These are phyloP conservation scores for Metrosideros polymorpha DNA, from an alignment of 441 rosid genomes.

Conservation along the genomic window DNA sequence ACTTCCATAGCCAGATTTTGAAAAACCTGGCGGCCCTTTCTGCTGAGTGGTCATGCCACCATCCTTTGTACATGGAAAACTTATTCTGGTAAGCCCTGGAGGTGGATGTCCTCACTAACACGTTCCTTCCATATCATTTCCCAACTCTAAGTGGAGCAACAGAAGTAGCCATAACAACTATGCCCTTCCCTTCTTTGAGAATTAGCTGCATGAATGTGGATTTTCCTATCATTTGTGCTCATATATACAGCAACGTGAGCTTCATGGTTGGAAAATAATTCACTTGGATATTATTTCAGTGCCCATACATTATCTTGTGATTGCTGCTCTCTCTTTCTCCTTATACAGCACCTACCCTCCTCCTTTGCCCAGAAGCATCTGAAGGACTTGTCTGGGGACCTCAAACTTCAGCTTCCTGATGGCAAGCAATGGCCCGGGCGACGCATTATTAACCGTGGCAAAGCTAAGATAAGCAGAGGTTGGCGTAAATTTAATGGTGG, in stretches of 20 bases:
- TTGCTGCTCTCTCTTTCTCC: too few relatives aligned
- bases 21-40: constrained; percentile 14
- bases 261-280: too few relatives aligned
- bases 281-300: too few relatives aligned
- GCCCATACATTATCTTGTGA: too few relatives aligned
- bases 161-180: too few relatives aligned
- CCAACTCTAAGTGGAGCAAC: background rate
- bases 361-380: constrained; percentile 88
- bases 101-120: too few relatives aligned
- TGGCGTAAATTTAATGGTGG: constrained; percentile 88
- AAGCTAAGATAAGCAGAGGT: constrained; percentile 92
- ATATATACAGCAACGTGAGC: background rate
- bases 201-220: too few relatives aligned
- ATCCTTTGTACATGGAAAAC: constrained; percentile 19
- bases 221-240: background rate
- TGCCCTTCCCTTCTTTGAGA: too few relatives aligned
- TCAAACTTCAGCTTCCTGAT: constrained; percentile 73
- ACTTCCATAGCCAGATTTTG: background rate
- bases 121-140: background rate
- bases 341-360: constrained; percentile 84
- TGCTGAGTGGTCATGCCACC: constrained; percentile 26
- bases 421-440: constrained; percentile 93
- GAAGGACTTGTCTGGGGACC: constrained; percentile 82
- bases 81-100: constrained; percentile 22
- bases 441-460: constrained; percentile 78